Evolutionary conservation across 169 alveolate species (phyloP), one percentile per base, ranked within the genome.

Genomic region (Sarcocystis neurona): DNA sequence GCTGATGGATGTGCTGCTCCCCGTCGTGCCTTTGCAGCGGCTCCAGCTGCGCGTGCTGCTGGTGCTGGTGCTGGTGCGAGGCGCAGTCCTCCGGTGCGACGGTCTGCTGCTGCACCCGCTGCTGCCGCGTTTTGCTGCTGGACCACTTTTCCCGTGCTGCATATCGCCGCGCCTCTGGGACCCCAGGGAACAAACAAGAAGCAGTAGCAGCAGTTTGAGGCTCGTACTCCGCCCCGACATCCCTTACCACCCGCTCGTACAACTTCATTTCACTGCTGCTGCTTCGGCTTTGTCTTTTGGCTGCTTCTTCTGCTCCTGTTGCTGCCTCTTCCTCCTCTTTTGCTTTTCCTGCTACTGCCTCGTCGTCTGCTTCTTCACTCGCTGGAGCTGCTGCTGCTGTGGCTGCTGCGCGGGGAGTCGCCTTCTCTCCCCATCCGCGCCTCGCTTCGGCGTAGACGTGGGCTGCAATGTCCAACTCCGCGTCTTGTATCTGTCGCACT

Each of bases 381-480:
- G 23, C 66, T 23, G 66, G 66, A 12, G 30, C 66, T 53, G 18
- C 70, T 12, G 4, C 70, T 10, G 30, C 4, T 6, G 5, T 23
- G n/a, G n/a, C n/a, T 2, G 18, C 70, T 63, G 46, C 37, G 39
- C 75, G 32, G 12, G 43, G 18, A 10, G 8, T 50, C 60, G 8
- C 18, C 18, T 50, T 50, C 18, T 50, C 60, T 50, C 5, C 8
- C 82, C 82, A 72, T 0, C 82, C 82, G n/a, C 82, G 82, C 56
- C 41, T 37, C 41, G 53, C 58, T 39, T 72, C 82, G 39, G 34
- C 56, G 53, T 27, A 72, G 56, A 72, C 82, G 6, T 72, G 34
- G 34, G 15, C 56, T 39, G 82, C 82, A 34, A 72, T 18, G 53
- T 72, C 82, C 82, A 72, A 72, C 37, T 63, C 75, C 44, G 34